Evolutionary conservation across 2,329 filamentous ascomycete species (phyloP), one percentile per base, ranked within the genome.

Genomic region (Botrytis fragariae): DNA sequence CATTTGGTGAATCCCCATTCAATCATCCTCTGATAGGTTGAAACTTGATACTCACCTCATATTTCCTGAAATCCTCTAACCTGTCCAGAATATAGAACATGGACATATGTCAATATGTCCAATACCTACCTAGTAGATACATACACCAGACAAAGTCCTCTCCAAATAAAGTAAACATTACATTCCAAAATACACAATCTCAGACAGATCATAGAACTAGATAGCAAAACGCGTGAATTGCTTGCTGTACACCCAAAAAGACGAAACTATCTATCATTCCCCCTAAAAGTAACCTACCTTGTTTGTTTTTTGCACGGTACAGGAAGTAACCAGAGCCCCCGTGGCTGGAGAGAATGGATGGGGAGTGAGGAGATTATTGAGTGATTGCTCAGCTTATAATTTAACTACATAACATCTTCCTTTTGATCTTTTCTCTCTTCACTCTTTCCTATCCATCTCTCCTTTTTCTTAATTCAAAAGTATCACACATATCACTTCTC

Each of bases 291-390:
- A 57, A n/a, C 25, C 51, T 51, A 51, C 48, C 48, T 51, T 51
- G 48, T n/a, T 51, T 51, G 25, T 51, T 51, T 51, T 51, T 57
- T 29, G 51, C 51, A 57, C 51, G 51, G 51, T 57, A 57, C n/a
- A 35, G 57, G n/a, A 73, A 60, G 57, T 60, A 32, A 35, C 32
- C 45, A 73, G 76, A 75, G 74, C 74, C 74, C 59, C 69, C 75
- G 75, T 69, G 64, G 72, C 72, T 71, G 65, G 54, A 54, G 72
- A 70, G 45, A 57, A 57, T 57, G 51, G 12, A 57, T 57, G 51
- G n/a, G 51, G 73, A 73, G 74, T 76, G 74, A 77, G 75, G 74
- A 77, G 77, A 77, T 74, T 74, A 75, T 62, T 44, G 48, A 29
- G 35, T 69, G 25, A 51, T 59, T 68, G 57, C 70, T 72, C 70